These are phyloP conservation scores for Diplodia corticola DNA, from an alignment of 2,329 filamentous ascomycete species.

Conservation along the genomic window DNA sequence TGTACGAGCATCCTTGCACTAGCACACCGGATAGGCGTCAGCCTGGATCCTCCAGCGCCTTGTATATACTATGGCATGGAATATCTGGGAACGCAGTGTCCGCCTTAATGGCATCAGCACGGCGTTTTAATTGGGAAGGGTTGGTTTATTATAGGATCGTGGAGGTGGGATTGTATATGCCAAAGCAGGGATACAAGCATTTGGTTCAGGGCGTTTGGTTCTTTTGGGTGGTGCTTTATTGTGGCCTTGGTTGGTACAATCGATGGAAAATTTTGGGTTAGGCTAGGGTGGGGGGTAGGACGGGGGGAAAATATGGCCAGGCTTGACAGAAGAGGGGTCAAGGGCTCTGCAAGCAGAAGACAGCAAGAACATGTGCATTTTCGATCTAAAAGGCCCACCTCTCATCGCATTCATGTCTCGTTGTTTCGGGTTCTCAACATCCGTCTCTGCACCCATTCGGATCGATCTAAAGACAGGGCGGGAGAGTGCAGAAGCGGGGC, in stretches of 20 bases:
- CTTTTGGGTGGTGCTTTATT: not conserved
- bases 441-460: not conserved
- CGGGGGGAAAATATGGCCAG: not conserved
- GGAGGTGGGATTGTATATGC: not conserved
- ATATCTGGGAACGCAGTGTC: not conserved
- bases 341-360: not conserved
- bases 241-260: not conserved
- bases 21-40: not conserved
- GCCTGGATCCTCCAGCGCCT: not conserved
- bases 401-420: not conserved
- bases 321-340: not conserved
- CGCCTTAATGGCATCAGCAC: conserved; percentile 11
- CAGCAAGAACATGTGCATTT: conserved; percentile 8
- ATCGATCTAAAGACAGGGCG: not conserved
- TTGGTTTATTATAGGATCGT: not conserved
- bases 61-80: not conserved
- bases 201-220: conserved; percentile 8
- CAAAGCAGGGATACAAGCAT: conserved; percentile 1
- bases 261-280: not conserved
- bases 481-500: not conserved
- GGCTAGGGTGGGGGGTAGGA: not conserved
- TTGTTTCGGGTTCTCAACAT: not conserved
- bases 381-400: not conserved
- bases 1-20: conserved; percentile 6
- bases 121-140: conserved; percentile 1